phyloP scores from a whole-genome alignment of 2,329 filamentous ascomycete genomes.

The Ophiostoma populinum region DNA sequence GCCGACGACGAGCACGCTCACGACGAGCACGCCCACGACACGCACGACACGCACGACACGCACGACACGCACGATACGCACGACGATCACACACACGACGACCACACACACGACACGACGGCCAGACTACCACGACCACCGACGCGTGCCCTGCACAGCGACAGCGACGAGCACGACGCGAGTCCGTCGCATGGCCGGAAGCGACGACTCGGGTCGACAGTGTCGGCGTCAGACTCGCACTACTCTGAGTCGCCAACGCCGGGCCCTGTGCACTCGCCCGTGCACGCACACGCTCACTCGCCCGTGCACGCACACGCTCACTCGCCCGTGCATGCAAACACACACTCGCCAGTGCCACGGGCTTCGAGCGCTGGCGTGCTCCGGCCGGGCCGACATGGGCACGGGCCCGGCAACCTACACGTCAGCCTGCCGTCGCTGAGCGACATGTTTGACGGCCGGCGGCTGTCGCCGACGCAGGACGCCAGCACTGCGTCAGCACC shows the following conservation, averaged over 20 bases:
- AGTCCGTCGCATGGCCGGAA: conserved; percentile 16
- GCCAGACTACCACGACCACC: background rate
- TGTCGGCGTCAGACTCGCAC: conserved; percentile 28
- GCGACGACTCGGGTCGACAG: conserved; percentile 30
- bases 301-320: conserved; percentile 10
- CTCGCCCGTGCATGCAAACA: conserved; percentile 15
- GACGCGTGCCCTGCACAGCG: no score
- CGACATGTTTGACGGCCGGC: conserved; percentile 27
- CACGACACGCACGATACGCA: background rate
- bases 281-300: conserved; percentile 22
- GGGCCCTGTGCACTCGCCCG: conserved; percentile 24
- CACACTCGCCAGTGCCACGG: conserved; percentile 13
- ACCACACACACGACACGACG: background rate
- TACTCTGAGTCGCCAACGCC: conserved; percentile 23
- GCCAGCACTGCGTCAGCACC: background rate
- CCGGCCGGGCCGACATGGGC: conserved; percentile 4
- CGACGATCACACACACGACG: background rate
- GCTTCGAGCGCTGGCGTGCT: no score
- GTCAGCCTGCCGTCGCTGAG: conserved; percentile 28
- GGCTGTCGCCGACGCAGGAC: conserved; percentile 9
- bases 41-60: conserved; percentile 13
- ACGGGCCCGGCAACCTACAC: conserved; percentile 14
- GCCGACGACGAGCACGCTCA: background rate
- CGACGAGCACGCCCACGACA: conserved; percentile 13
- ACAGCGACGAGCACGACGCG: no score